Conservation (phyloP, 352 stramenopile species). For the Pythium grandisporangium region DNA sequence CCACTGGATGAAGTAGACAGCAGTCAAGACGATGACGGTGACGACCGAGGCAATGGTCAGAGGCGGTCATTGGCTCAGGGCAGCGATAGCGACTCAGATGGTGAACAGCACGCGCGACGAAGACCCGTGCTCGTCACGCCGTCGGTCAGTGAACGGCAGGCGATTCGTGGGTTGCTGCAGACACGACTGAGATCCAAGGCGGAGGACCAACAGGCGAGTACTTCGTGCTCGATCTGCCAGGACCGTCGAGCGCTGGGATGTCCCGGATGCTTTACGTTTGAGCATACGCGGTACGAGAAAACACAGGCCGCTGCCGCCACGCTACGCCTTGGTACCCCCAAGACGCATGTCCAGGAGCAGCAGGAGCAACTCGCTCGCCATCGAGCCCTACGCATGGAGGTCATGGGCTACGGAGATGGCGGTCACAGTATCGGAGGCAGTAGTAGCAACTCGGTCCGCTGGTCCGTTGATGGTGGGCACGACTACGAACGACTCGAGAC, state of each 20-base stretch:
- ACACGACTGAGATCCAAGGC: conserved; percentile 13
- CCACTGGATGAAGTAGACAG: conserved; percentile 36
- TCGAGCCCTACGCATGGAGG: conserved; percentile 32
- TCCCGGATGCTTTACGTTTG: conserved; percentile 61
- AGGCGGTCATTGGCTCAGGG: no score
- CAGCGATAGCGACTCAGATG: conserved; percentile 17
- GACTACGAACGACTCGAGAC: conserved; percentile 5
- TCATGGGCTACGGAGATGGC: conserved; percentile 18
- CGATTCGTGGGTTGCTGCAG: conserved; percentile 22
- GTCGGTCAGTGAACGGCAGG: conserved; percentile 13
- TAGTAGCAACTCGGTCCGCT: neutral
- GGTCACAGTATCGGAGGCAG: neutral
- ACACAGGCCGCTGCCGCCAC: conserved; percentile 22
- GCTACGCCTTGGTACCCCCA: conserved; percentile 41
- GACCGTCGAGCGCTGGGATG: conserved; percentile 25
- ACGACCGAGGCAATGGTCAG: no score
- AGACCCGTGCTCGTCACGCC: conserved; percentile 13
- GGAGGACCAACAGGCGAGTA: conserved; percentile 1
- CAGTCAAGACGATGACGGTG: conserved; percentile 4
- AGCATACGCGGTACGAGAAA: conserved; percentile 19
- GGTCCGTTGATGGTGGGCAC: conserved; percentile 2
- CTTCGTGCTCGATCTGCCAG: conserved; percentile 23
- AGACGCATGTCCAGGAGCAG: conserved; percentile 38
- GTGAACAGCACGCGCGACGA: conserved; percentile 5
- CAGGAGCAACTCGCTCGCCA: conserved; percentile 28